phyloP scores from a whole-genome alignment of 805 yeast species.

The Starmerella stigmatis region DNA sequence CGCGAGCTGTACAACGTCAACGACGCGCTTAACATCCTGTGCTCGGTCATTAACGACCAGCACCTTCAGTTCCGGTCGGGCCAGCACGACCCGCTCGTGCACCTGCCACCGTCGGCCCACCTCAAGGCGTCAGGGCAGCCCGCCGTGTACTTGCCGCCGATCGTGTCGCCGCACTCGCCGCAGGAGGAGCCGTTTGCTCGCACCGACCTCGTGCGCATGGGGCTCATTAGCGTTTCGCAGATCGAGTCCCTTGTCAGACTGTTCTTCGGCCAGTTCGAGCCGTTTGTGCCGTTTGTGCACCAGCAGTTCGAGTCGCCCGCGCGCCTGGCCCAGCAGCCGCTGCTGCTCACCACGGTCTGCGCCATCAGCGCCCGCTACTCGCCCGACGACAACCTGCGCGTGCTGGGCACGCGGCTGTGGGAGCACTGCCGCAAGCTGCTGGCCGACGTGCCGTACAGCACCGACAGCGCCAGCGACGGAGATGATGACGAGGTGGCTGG shows the following conservation, averaged over 20 bases:
- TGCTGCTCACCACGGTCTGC: constrained; percentile 66
- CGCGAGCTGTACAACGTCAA: constrained; percentile 31
- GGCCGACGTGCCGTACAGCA: neutral
- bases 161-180: neutral
- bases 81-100: neutral
- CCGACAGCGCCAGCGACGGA: constrained; percentile 40
- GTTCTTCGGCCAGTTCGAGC: constrained; percentile 73
- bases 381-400: constrained; percentile 66
- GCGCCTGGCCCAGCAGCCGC: constrained; percentile 65
- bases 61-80: neutral
- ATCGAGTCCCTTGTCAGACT: constrained; percentile 27
- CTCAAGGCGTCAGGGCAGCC: neutral
- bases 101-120: neutral
- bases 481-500: constrained; percentile 43
- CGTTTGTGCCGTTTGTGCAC: constrained; percentile 83
- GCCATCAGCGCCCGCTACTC: constrained; percentile 67
- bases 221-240: constrained; percentile 46
- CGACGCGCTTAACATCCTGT: constrained; percentile 34
- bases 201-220: constrained; percentile 32
- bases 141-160: neutral
- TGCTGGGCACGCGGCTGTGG: constrained; percentile 86
- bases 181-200: constrained; percentile 1
- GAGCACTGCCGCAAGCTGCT: neutral
- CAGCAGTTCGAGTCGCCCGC: constrained; percentile 55
- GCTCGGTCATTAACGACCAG: constrained; percentile 29